These are phyloP conservation scores for Plectosphaerella sp. DNA, from an alignment of 2,329 filamentous ascomycete genomes.

Conservation along the genomic window DNA sequence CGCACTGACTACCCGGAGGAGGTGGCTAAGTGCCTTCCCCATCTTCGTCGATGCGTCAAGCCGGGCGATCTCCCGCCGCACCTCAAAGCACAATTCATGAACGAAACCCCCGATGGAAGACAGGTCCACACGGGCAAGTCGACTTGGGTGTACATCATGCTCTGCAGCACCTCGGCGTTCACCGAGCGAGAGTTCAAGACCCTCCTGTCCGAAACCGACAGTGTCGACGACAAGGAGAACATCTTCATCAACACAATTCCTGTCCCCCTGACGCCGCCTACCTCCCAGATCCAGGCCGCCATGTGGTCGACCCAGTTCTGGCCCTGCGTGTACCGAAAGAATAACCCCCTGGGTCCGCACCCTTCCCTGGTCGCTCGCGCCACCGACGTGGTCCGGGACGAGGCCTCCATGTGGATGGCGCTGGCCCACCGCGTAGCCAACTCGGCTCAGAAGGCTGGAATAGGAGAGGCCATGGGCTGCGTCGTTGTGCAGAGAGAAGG, in stretches of 20 bases:
- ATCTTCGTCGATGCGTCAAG: conserved; percentile 75
- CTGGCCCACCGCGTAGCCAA: conserved; percentile 61
- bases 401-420: conserved; percentile 62
- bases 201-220: conserved; percentile 43
- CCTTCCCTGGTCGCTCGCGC: conserved; percentile 68
- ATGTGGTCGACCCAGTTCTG: conserved; percentile 74
- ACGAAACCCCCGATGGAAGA: conserved; percentile 47
- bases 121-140: conserved; percentile 57
- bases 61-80: conserved; percentile 62
- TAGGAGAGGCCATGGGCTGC: conserved; percentile 68
- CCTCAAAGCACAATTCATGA: conserved; percentile 58
- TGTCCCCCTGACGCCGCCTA: conserved; percentile 70
- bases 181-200: conserved; percentile 47
- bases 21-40: conserved; percentile 60
- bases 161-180: conserved; percentile 48
- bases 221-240: conserved; percentile 37
- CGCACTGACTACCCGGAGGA: conserved; percentile 54
- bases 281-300: conserved; percentile 68
- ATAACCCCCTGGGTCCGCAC: conserved; percentile 81
- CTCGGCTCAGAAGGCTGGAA: conserved; percentile 50
- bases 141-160: conserved; percentile 55
- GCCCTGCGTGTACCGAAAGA: conserved; percentile 83
- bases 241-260: conserved; percentile 59
- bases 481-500: conserved; percentile 66
- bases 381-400: conserved; percentile 61